Base-by-base conservation (phyloP, 257 asterid species). In the Paulownia fortunei region DNA sequence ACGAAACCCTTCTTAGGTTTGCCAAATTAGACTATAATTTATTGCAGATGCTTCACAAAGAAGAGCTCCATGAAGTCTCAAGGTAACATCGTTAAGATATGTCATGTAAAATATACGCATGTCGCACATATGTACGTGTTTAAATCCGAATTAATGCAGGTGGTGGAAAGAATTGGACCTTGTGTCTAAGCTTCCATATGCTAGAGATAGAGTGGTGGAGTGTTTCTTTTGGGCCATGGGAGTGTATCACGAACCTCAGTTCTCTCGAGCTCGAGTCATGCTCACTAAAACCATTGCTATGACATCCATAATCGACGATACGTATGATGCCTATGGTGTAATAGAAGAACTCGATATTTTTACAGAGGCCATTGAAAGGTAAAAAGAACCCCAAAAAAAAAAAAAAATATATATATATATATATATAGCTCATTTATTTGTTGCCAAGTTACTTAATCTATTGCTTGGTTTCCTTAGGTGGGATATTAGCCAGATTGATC, bases 1-100 rank as follows among this genome's bases (percentile, higher is more conserved):
- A 72, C 6, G 66, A 61, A 15, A 23, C 44, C 16, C 34, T 85
- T 8, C 32, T 85, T 10, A 73, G 62, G 36, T 23, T 85, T 23
- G 87, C 87, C n/a, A 85, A 79, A 62, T 21, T 80, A 52, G 80
- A 85, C 55, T 78, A 11, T 44, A 85, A 80, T 34, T 32, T 27
- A 0, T 4, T 80, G 11, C 85, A 85, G 32, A 27, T 59, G 36
- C 37, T 85, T n/a, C 61, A 82, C 72, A 80, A 34, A 58, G 10
- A 72, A 62, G 86, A 85, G 36, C 81, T 82, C 0, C 15, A 26
- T 34, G 67, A 74, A 44, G 15, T 81, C 51, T 69, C 77, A 24
- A 80, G 76, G 82, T 81, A 72, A n/a, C 6, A 2, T 12, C 21
- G 4, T 68, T 39, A n/a, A n/a, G n/a, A n/a, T n/a, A n/a, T n/a